phyloP scores from a whole-genome alignment of 2,329 filamentous ascomycete species.

The Byssothecium circinans region DNA sequence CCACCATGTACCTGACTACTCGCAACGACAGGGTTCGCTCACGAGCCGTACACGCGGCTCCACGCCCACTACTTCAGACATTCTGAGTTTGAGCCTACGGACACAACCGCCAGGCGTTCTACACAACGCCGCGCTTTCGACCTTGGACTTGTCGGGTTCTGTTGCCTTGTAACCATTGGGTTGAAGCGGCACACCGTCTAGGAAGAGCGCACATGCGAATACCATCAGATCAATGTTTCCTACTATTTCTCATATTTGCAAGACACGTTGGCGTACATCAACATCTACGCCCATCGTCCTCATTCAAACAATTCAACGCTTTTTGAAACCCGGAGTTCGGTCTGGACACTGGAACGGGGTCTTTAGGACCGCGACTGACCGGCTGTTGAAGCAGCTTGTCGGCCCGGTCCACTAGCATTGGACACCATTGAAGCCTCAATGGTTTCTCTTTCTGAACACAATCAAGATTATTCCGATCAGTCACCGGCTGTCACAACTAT shows the following conservation, averaged over 20 bases:
- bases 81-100: conserved; percentile 13
- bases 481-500: too few species aligned
- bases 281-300: too few species aligned
- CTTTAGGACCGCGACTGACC: too few species aligned
- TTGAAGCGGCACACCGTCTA: background rate
- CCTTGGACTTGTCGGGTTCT: background rate
- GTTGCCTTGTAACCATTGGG: background rate
- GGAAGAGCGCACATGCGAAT: background rate
- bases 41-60: conserved; percentile 3
- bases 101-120: conserved; percentile 1
- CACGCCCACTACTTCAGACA: conserved; percentile 7
- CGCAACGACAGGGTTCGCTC: background rate
- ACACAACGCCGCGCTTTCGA: background rate
- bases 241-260: background rate
- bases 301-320: background rate
- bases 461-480: too few species aligned
- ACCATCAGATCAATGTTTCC: background rate
- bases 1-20: background rate
- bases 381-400: too few species aligned
- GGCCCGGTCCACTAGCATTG: too few species aligned
- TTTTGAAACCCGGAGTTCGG: background rate
- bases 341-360: too few species aligned
- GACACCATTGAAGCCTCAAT: too few species aligned
- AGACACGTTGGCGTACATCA: background rate
- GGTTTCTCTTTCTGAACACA: too few species aligned